Conservation (phyloP, 345 rosid genomes). For the Crucihimalaya himalaica region DNA sequence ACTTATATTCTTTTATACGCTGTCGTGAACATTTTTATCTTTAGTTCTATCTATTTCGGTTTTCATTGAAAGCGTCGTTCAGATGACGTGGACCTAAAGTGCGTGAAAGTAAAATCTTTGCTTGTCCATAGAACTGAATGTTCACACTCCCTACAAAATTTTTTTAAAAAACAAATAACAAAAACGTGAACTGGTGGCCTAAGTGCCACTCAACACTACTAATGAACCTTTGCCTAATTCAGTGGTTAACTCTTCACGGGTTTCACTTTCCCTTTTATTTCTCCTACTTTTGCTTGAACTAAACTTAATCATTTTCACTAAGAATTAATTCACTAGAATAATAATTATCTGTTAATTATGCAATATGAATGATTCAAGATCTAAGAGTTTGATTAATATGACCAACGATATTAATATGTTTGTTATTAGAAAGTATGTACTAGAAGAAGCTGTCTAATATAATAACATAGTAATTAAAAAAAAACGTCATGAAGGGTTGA, state of each 20-base stretch:
- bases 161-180: not conserved
- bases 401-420: conserved; percentile 15
- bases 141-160: conserved; percentile 37
- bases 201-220: conserved; percentile 47
- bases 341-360: conserved; percentile 13
- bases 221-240: conserved; percentile 44
- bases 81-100: conserved; percentile 36
- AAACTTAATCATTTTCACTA: conserved; percentile 10
- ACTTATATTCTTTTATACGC: conserved; percentile 14
- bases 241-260: conserved; percentile 48
- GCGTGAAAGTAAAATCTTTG: conserved; percentile 45
- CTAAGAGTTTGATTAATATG: conserved; percentile 21
- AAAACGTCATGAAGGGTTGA: conserved; percentile 41
- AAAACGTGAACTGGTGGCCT: conserved; percentile 40
- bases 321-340: not conserved
- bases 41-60: conserved; percentile 26
- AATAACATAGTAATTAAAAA: not conserved
- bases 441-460: conserved; percentile 35
- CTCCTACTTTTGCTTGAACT: conserved; percentile 25
- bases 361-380: conserved; percentile 33
- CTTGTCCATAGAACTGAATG: conserved; percentile 38
- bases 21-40: conserved; percentile 38
- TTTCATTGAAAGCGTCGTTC: conserved; percentile 33
- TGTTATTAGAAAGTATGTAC: conserved; percentile 27
- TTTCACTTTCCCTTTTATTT: conserved; percentile 39